Conservation (phyloP, 2,329 filamentous ascomycete species). For the Neonectria sp. region DNA sequence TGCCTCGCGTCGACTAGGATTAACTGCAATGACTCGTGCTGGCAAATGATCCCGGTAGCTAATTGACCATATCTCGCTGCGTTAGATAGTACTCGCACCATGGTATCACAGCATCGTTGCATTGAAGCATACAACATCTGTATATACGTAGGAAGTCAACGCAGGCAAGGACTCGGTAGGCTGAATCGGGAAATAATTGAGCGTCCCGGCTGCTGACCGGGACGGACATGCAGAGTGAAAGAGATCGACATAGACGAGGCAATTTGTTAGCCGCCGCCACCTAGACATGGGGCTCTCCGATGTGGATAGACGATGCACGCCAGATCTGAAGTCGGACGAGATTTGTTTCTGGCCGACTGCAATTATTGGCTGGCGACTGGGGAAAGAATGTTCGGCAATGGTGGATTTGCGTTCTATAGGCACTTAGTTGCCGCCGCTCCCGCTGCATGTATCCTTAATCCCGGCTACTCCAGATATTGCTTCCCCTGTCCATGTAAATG, state of each 20-base stretch:
- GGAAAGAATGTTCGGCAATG: constrained; percentile 10
- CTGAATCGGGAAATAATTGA: not conserved
- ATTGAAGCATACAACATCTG: not conserved
- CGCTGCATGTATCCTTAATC: constrained; percentile 12
- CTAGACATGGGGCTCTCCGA: not conserved
- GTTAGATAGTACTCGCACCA: not conserved
- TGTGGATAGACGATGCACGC: constrained; percentile 19
- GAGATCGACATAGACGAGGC: not conserved
- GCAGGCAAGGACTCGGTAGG: not conserved
- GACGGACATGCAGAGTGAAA: constrained; percentile 1
- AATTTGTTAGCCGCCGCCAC: constrained; percentile 2
- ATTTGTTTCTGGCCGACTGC: not conserved
- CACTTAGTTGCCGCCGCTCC: constrained; percentile 22
- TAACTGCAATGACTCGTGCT: not conserved
- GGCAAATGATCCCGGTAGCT: not conserved
- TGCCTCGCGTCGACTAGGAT: not conserved
- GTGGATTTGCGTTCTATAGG: constrained; percentile 6
- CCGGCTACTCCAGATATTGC: not conserved
- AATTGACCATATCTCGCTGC: not conserved
- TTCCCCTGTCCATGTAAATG: constrained; percentile 14
- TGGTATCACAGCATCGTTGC: constrained; percentile 1
- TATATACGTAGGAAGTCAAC: not conserved
- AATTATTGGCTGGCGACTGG: constrained; percentile 6
- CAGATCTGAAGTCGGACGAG: constrained; percentile 24
- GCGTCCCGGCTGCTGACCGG: constrained; percentile 3